Evolutionary conservation across 108 stramenopile genomes (phyloP), one percentile per base, ranked within the genome.

Genomic region (Bacterosira constricta): DNA sequence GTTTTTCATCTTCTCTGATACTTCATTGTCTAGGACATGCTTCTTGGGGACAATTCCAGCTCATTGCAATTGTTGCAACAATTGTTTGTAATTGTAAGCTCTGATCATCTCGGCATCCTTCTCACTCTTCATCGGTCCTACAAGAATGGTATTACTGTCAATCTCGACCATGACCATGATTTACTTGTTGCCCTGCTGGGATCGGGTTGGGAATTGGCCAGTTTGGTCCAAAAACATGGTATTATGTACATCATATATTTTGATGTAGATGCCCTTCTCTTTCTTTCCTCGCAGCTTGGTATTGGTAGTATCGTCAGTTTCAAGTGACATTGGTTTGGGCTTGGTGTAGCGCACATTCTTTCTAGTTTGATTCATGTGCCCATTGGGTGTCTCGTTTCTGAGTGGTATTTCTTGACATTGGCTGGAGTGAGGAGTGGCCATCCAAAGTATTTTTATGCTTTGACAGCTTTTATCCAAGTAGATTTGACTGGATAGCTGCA

Each of bases 401-500:
- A 18, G 44, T 45, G 18, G 44, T 45, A 45, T 18, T 45, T 45
- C 44, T 45, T 45, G 44, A 45, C 44, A 45, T 45, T 45, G 15
- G 15, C 17, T 18, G 15, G 17, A 17, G 44, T 45, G 15, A 45
- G 44, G 17, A 45, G 18, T 45, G 44, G 44, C 44, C 44, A 45
- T 18, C 44, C 44, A 15, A 45, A 17, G 4, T 17, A 45, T 15
- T 45, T 45, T 15, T 18, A 15, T 45, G 44, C 44, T 18, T 45
- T 45, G 44, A 45, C 18, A 18, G 44, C 44, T 45, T 45, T 45
- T 45, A 45, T 17, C 44, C 44, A 45, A 1, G 44, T 45, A 15
- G 44, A 45, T 18, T 45, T 45, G 44, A 45, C 44, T 45, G 44
- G 44, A 45, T 45, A 45, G 44, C 44, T 5, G 44, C 44, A 45